Evolutionary conservation across 75 land plant species (phyloP).

Genomic region (Cunninghamia lanceolata): DNA sequence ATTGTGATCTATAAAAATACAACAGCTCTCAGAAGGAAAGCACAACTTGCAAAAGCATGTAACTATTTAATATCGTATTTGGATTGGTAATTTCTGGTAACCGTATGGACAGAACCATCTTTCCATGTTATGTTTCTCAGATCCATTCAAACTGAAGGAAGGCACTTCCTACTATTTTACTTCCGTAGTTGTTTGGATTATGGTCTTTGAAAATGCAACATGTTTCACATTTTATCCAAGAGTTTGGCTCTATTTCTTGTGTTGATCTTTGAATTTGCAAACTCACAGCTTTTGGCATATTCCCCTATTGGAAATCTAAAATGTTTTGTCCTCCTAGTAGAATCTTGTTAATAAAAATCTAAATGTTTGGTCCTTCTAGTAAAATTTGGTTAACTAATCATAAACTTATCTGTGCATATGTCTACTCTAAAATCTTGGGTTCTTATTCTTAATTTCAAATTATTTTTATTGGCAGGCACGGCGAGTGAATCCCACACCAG

Average conservation of each 20-base stretch:
- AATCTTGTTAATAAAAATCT: not conserved
- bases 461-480: slow-evolving; percentile 21
- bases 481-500: slow-evolving; percentile 37
- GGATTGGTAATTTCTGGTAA: not conserved
- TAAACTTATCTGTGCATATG: not conserved
- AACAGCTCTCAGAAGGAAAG: not conserved
- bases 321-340: not conserved
- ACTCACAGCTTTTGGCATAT: not conserved
- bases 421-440: not conserved
- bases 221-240: not conserved
- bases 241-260: not conserved
- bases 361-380: not conserved
- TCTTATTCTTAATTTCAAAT: not conserved
- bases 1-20: not conserved
- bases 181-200: not conserved
- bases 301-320: not conserved
- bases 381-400: not conserved
- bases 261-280: not conserved
- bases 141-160: not conserved
- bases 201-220: not conserved
- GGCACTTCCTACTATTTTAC: not conserved
- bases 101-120: not conserved
- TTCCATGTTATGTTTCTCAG: no score
- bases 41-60: not conserved
- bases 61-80: no score